phyloP scores from a whole-genome alignment of 176 grass and related monocot species.

The Tillandsia leiboldiana region DNA sequence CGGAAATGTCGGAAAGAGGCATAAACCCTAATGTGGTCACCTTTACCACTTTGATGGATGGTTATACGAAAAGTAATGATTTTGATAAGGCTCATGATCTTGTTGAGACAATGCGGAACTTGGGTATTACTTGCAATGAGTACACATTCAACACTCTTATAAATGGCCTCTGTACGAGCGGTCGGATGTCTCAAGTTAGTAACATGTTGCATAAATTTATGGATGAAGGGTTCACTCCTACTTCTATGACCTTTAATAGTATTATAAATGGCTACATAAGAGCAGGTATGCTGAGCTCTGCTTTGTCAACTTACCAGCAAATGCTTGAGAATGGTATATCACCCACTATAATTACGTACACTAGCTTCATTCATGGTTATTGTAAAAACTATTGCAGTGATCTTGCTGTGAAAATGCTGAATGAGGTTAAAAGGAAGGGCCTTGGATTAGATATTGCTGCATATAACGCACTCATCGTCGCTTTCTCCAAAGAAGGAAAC shows the following conservation, averaged over 20 bases:
- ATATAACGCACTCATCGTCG: slow-evolving; percentile 50
- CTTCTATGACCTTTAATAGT: slow-evolving; percentile 61
- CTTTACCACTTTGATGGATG: slow-evolving; percentile 58
- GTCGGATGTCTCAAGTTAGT: slow-evolving; percentile 38
- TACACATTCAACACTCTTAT: slow-evolving; percentile 65
- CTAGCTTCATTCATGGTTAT: slow-evolving; percentile 73
- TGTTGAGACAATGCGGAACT: slow-evolving; percentile 44
- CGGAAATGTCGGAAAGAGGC: slow-evolving; percentile 49
- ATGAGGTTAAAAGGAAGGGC: slow-evolving; percentile 41
- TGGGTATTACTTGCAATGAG: slow-evolving; percentile 53
- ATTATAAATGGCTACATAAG: slow-evolving; percentile 71
- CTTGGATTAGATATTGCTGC: slow-evolving; percentile 37
- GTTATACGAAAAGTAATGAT: slow-evolving; percentile 38
- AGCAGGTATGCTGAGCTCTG: slow-evolving; percentile 41
- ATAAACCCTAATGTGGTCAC: slow-evolving; percentile 60
- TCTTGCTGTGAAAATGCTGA: slow-evolving; percentile 70
- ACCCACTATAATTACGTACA: slow-evolving; percentile 63
- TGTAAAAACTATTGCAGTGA: slow-evolving; percentile 47
- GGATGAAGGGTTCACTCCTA: slow-evolving; percentile 71
- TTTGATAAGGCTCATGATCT: slow-evolving; percentile 44
- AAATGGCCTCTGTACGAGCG: slow-evolving; percentile 46
- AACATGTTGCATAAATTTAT: slow-evolving; percentile 62
- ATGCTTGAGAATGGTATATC: slow-evolving; percentile 51
- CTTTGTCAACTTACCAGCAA: slow-evolving; percentile 40
- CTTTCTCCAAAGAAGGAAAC: slow-evolving; percentile 55